phyloP scores from a whole-genome alignment of 345 rosid species.

The Cardamine chenopodiifolia region DNA sequence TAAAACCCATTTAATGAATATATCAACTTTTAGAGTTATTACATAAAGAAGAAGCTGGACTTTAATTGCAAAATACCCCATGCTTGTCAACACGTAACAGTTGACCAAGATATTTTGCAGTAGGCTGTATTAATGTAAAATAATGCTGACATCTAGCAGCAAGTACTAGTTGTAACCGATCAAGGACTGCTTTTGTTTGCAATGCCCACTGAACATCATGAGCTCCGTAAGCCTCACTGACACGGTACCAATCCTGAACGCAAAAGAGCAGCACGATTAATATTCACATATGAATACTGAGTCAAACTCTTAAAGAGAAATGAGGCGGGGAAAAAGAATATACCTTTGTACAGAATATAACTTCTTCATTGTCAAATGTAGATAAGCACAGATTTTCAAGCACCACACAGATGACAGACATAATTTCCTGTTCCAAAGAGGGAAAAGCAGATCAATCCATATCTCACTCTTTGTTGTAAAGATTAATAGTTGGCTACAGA shows the following conservation, averaged over 20 bases:
- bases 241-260: conserved; percentile 80
- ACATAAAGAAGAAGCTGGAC: conserved; percentile 3
- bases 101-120: conserved; percentile 86
- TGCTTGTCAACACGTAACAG: conserved; percentile 70
- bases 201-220: conserved; percentile 77
- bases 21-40: conserved; percentile 13
- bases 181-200: conserved; percentile 88
- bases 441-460: conserved; percentile 1
- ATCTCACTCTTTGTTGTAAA: not conserved
- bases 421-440: conserved; percentile 65
- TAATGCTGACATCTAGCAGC: conserved; percentile 85
- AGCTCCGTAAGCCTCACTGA: conserved; percentile 58
- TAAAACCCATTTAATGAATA: not conserved
- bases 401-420: conserved; percentile 66
- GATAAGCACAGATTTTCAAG: conserved; percentile 91
- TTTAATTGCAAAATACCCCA: conserved; percentile 59
- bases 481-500: conserved; percentile 8
- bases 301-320: conserved; percentile 1
- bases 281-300: not conserved
- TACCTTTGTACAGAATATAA: conserved; percentile 82
- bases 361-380: conserved; percentile 84
- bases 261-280: conserved; percentile 8
- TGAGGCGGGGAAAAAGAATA: not conserved
- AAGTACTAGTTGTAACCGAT: conserved; percentile 89
- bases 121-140: conserved; percentile 76